Base-by-base conservation (phyloP, 495 filamentous ascomycete genomes). In the Pyrenopolyporus hunteri region DNA sequence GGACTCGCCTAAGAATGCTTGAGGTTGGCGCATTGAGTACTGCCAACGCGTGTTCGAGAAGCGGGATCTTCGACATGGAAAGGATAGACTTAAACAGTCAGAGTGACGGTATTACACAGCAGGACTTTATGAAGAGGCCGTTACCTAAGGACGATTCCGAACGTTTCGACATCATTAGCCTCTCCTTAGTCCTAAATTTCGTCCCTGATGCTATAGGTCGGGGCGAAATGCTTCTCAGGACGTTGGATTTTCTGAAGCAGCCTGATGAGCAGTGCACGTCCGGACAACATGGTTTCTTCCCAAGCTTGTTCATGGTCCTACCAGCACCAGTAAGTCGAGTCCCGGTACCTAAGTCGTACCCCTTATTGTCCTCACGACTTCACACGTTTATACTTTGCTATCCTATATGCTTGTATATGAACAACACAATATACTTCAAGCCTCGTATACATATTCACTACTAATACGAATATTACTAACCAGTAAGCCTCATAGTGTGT, bases 111-210 rank as follows among this genome's bases (percentile, higher is more conserved):
- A 98, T 99, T 57, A 64, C 83, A 57, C 81, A 91, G 69, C 92
- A 98, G 69, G 91, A 99, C 73, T 98, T 99, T 66, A 98, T 99
- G 93, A 76, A 90, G 68, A 80, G 91, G 28, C 89, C 92, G 5
- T 73, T 94, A 13, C 93, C 93, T 0, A 49, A 45, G 6, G 66
- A 75, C 44, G 78, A 82, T 25, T 72, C 76, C 0, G 87, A 93
- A 36, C 76, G 74, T 23, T 98, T 97, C 69, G 88, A 99, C 69
- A 80, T 97, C 36, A 87, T 99, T 67, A 94, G 90, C 59, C 82
- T 99, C n/a, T 96, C 91, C 1, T 78, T 99, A 44, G 95, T 99
- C 6, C 80, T 99, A 16, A 99, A 99, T 73, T 99, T 90, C 69
- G 92, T 97, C 19, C 87, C 92, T 7, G 83, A 89, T 60, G 80